These are phyloP conservation scores for Rhodotorula babjevae DNA, from an alignment of 768 basidiomycete species.

Conservation along the genomic window DNA sequence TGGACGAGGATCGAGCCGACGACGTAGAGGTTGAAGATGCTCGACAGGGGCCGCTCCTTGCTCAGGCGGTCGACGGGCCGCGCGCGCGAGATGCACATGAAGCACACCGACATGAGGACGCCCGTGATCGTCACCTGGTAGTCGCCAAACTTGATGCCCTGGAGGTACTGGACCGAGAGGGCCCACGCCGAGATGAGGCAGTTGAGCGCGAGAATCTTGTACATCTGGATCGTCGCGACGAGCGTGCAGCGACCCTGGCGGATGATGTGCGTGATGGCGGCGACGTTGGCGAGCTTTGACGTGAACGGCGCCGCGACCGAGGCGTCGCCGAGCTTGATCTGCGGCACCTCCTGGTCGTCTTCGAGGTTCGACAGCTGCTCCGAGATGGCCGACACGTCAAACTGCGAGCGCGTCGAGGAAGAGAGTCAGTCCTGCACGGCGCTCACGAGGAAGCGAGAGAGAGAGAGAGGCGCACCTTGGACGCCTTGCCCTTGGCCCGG, in stretches of 20 bases:
- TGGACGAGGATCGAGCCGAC: conserved; percentile 84
- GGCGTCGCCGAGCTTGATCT: conserved; percentile 99
- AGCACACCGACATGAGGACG: conserved; percentile 96
- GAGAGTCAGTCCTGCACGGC: background rate
- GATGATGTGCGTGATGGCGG: conserved; percentile 94
- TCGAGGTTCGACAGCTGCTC: conserved; percentile 88
- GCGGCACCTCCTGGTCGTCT: conserved; percentile 83
- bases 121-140: conserved; percentile 97
- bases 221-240: conserved; percentile 99
- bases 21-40: conserved; percentile 96
- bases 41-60: conserved; percentile 82
- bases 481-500: conserved; percentile 77
- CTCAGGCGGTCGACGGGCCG: conserved; percentile 97
- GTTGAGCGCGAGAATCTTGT: conserved; percentile 96
- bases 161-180: conserved; percentile 91
- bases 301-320: conserved; percentile 99
- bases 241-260: conserved; percentile 97
- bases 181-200: conserved; percentile 99
- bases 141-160: conserved; percentile 98
- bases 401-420: conserved; percentile 51
- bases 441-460: background rate
- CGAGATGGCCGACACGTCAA: conserved; percentile 71
- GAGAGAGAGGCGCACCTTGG: conserved; percentile 61
- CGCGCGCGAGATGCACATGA: conserved; percentile 94
- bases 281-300: conserved; percentile 93